A percentile compares a stretch with the other conserved stretches of the same genome.
Conservation (phyloP, 164 flowering plant species). For the Vitis cinerea region DNA sequence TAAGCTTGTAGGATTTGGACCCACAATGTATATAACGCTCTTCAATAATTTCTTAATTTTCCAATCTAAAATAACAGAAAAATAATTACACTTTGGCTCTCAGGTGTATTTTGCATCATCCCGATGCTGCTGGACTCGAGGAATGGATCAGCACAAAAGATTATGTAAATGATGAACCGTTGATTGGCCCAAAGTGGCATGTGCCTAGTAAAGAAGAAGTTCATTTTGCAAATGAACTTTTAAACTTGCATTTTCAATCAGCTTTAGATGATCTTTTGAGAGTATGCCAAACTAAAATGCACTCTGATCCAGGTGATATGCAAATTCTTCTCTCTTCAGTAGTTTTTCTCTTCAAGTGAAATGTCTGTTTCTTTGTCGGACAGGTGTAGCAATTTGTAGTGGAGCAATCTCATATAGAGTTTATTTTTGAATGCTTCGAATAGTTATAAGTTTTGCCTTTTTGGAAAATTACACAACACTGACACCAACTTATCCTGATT, state of each 20-base stretch:
- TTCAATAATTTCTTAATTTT: no score
- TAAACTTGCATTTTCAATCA: slow-evolving; percentile 71
- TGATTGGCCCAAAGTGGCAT: slow-evolving; percentile 76
- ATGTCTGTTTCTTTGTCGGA: neutral
- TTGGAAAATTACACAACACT: neutral
- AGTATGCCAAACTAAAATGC: slow-evolving; percentile 71
- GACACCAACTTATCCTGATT: no score
- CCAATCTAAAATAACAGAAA: neutral
- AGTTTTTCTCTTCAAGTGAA: neutral
- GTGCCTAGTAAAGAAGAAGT: slow-evolving; percentile 74
- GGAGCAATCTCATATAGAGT: neutral
- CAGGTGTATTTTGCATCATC: slow-evolving; percentile 69
- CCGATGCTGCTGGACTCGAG: slow-evolving; percentile 60
- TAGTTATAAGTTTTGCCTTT: neutral
- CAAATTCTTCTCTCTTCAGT: neutral
- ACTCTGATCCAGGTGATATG: slow-evolving; percentile 69
- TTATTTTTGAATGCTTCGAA: neutral
- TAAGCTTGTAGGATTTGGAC: no score
- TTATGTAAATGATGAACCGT: slow-evolving; percentile 34
- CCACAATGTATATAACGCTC: no score
- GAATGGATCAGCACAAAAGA: slow-evolving; percentile 89
- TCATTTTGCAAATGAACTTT: slow-evolving; percentile 81
- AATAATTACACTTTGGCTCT: neutral
- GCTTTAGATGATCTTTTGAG: slow-evolving; percentile 83
- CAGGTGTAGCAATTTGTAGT: neutral